Percentiles rank a stretch among this genome's conserved stretches.
phyloP scores from a whole-genome alignment of 345 rosid genomes.

The Ceriops zippeliana region DNA sequence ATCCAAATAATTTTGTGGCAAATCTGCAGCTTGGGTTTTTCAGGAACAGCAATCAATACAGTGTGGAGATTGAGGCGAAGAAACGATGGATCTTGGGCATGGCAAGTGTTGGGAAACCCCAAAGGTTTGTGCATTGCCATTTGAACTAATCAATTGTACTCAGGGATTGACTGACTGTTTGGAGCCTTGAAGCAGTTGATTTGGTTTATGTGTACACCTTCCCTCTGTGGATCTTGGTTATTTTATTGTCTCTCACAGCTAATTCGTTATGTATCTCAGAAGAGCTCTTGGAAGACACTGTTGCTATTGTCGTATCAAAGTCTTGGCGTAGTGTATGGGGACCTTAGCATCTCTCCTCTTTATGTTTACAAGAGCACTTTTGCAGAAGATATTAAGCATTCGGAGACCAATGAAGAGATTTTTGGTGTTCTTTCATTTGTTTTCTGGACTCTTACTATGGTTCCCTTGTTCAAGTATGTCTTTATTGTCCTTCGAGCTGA shows the following conservation, averaged over 20 bases:
- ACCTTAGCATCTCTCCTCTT: slow-evolving; percentile 89
- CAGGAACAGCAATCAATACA: slow-evolving; percentile 11
- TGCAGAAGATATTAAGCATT: slow-evolving; percentile 92
- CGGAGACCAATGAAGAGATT: slow-evolving; percentile 92
- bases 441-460: slow-evolving; percentile 97
- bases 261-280: slow-evolving; percentile 32
- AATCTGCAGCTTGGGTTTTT: slow-evolving; percentile 33
- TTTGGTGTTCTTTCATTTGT: slow-evolving; percentile 89
- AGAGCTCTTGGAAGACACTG: slow-evolving; percentile 82
- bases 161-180: neutral
- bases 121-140: slow-evolving; percentile 53
- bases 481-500: slow-evolving; percentile 95
- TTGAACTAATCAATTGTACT: slow-evolving; percentile 8
- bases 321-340: slow-evolving; percentile 98
- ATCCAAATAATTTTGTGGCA: slow-evolving; percentile 12
- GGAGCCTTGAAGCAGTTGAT: neutral
- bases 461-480: slow-evolving; percentile 89
- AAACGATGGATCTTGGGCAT: slow-evolving; percentile 56
- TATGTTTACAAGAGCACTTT: slow-evolving; percentile 95
- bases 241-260: neutral
- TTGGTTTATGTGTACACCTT: neutral
- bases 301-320: slow-evolving; percentile 91
- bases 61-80: slow-evolving; percentile 20
- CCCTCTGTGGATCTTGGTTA: slow-evolving; percentile 5
- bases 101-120: slow-evolving; percentile 60